Evolutionary conservation across 495 filamentous ascomycete genomes (phyloP).

Genomic region (Symbiotaphrina buchneri): DNA sequence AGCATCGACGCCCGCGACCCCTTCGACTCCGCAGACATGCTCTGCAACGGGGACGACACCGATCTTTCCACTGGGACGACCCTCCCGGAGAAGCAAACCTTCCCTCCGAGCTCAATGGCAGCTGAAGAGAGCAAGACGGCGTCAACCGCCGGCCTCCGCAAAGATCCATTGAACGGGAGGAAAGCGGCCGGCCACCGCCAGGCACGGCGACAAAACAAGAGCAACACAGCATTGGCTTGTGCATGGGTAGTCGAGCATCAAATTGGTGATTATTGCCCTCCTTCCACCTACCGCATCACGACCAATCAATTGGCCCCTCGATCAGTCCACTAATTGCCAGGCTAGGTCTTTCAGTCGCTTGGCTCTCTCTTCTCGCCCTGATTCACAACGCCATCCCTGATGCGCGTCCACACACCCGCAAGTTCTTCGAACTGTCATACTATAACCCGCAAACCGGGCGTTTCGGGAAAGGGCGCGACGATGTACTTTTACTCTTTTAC

Average conservation of each 20-base stretch:
- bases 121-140: too few species aligned
- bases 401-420: constrained; percentile 51
- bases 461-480: constrained; percentile 58
- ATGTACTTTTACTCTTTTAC: constrained; percentile 55
- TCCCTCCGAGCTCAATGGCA: too few species aligned
- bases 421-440: constrained; percentile 75
- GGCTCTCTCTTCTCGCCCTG: constrained; percentile 53
- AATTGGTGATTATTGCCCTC: constrained; percentile 19
- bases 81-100: too few species aligned
- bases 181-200: constrained; percentile 2
- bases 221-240: not conserved
- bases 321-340: constrained; percentile 6
- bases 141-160: too few species aligned
- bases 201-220: constrained; percentile 1
- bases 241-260: constrained; percentile 26
- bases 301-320: not conserved
- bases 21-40: too few species aligned
- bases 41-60: too few species aligned
- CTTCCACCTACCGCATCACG: not conserved
- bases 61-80: too few species aligned
- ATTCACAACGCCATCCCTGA: constrained; percentile 61
- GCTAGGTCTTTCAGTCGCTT: constrained; percentile 53
- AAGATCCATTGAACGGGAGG: too few species aligned
- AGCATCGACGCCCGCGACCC: too few species aligned
- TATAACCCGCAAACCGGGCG: constrained; percentile 38